These are phyloP conservation scores for Acacia acuminata DNA, from an alignment of 306 rosid species.

Conservation along the genomic window DNA sequence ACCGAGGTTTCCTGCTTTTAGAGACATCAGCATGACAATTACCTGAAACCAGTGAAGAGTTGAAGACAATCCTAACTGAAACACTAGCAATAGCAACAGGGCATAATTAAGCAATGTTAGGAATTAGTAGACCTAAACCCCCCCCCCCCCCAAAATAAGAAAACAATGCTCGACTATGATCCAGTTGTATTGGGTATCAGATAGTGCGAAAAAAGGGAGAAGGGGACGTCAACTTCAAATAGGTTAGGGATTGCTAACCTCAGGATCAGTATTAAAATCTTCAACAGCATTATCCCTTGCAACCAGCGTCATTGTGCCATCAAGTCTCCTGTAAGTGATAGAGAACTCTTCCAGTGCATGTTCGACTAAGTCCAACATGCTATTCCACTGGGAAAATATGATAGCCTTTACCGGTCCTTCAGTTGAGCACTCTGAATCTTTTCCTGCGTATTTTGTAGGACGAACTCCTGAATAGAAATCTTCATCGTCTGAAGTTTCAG, in stretches of 20 bases:
- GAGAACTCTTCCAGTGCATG: conserved; percentile 46
- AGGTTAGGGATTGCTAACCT: conserved; percentile 63
- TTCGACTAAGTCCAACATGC: conserved; percentile 93
- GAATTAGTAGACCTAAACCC: background rate
- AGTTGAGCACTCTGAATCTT: conserved; percentile 45
- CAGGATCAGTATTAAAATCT: conserved; percentile 76
- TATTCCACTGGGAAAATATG: conserved; percentile 95
- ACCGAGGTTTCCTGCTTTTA: conserved; percentile 98
- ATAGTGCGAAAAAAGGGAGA: background rate
- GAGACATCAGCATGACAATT: conserved; percentile 93
- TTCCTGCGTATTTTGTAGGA: conserved; percentile 48
- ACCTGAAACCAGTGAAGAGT: conserved; percentile 54
- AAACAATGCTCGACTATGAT: background rate
- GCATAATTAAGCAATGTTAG: conserved; percentile 24
- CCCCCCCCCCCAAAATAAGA: no score
- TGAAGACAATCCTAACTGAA: conserved; percentile 28
- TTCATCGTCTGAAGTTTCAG: conserved; percentile 39
- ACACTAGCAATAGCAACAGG: conserved; percentile 6
- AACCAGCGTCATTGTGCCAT: conserved; percentile 80
- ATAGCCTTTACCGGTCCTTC: conserved; percentile 72
- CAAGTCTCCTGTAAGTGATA: conserved; percentile 82
- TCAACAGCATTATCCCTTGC: conserved; percentile 88
- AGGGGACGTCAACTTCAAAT: conserved; percentile 18
- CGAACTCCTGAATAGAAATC: conserved; percentile 39
- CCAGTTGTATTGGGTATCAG: background rate